Evolutionary conservation across 2,329 filamentous ascomycete species (phyloP).

Genomic region (Xylaria sp.): DNA sequence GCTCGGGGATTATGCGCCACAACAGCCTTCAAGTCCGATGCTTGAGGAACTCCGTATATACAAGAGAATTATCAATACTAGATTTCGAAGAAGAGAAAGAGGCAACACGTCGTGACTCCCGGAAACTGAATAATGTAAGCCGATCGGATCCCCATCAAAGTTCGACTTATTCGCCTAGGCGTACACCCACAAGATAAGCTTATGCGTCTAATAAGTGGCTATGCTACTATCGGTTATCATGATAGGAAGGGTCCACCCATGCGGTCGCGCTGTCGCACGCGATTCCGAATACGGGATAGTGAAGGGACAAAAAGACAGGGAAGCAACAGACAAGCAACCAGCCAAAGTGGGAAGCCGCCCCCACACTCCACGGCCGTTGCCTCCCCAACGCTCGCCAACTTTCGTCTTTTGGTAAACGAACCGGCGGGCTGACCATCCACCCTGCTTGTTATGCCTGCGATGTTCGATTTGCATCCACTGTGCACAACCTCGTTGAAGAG

Average conservation of each 20-base stretch:
- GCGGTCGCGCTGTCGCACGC: no score
- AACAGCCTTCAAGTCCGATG: not conserved
- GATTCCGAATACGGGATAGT: not conserved
- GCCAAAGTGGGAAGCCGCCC: slow-evolving; percentile 1
- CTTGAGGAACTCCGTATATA: not conserved
- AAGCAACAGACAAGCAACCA: not conserved
- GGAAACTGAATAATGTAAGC: not conserved
- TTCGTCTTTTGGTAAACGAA: slow-evolving; percentile 20
- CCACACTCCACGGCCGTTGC: slow-evolving; percentile 22
- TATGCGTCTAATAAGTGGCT: not conserved
- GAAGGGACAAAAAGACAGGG: not conserved
- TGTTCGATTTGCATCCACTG: slow-evolving; percentile 14
- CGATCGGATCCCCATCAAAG: not conserved
- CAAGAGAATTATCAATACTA: not conserved
- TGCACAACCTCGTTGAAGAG: slow-evolving; percentile 12
- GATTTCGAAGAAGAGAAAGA: not conserved
- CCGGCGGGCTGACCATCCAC: slow-evolving; percentile 9
- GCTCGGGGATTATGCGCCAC: not conserved
- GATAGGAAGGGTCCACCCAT: no score
- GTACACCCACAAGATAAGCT: not conserved
- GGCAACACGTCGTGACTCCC: not conserved
- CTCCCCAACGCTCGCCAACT: slow-evolving; percentile 24
- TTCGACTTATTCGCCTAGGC: no score
- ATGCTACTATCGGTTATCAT: not conserved
- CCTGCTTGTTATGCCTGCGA: slow-evolving; percentile 6